A percentile compares a stretch with the other conserved stretches of the same genome.
phyloP scores from a whole-genome alignment of 2,329 filamentous ascomycete genomes.

The Cladosporium oxysporum region DNA sequence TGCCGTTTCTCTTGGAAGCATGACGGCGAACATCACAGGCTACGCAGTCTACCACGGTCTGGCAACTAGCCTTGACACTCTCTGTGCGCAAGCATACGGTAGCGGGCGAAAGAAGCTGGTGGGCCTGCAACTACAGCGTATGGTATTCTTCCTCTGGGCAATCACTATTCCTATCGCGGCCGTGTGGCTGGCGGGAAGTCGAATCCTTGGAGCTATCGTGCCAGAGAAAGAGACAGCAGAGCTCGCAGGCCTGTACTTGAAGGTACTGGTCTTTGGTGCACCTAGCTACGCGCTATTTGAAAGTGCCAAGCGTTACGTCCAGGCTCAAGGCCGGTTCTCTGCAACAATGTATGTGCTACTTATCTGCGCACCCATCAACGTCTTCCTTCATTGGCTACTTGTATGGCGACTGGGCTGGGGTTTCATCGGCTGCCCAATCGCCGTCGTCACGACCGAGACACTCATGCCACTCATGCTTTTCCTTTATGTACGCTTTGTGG shows the following conservation, averaged over 20 bases:
- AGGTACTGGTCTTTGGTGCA: constrained; percentile 67
- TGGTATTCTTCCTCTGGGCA: constrained; percentile 74
- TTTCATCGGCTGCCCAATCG: constrained; percentile 78
- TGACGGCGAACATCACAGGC: constrained; percentile 53
- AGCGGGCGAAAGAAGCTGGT: constrained; percentile 88
- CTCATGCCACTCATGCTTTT: constrained; percentile 72
- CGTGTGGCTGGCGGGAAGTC: constrained; percentile 69
- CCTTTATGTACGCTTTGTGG: constrained; percentile 70
- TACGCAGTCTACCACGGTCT: constrained; percentile 61
- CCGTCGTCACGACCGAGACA: constrained; percentile 73
- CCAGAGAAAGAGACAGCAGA: constrained; percentile 70
- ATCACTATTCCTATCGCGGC: constrained; percentile 72
- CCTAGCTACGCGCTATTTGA: constrained; percentile 78
- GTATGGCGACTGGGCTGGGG: constrained; percentile 69
- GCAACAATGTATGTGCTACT: constrained; percentile 82
- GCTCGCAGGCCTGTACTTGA: constrained; percentile 73
- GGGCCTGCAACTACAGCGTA: constrained; percentile 77
- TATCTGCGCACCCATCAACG: constrained; percentile 79
- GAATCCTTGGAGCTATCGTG: constrained; percentile 64
- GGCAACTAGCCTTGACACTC: constrained; percentile 84
- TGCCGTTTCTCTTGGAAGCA: constrained; percentile 49
- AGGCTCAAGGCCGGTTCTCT: constrained; percentile 83
- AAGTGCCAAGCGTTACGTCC: constrained; percentile 79
- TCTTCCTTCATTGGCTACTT: constrained; percentile 76
- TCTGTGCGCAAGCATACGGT: constrained; percentile 92